Conservation (phyloP, 768 basidiomycete genomes). For the Kwoniella sp. region DNA sequence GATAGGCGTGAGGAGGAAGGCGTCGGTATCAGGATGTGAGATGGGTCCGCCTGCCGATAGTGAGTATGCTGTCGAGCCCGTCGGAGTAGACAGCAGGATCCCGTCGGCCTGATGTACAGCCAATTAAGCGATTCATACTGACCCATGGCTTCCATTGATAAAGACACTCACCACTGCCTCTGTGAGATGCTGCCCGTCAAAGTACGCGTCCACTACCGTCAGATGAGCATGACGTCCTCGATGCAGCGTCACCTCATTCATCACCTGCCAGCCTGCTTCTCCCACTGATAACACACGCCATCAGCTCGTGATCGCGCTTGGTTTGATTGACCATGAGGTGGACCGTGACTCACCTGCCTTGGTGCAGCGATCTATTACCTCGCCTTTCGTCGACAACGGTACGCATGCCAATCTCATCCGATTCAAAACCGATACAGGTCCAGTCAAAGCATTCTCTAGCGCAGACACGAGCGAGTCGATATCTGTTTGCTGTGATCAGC, state of each 20-base stretch:
- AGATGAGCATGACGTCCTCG: slow-evolving; percentile 88
- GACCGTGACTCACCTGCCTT: slow-evolving; percentile 34
- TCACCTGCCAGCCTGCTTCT: slow-evolving; percentile 82
- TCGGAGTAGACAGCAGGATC: slow-evolving; percentile 90
- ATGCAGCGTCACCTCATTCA: slow-evolving; percentile 94
- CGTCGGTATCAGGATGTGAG: slow-evolving; percentile 87
- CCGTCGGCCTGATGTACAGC: slow-evolving; percentile 73
- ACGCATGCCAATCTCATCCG: slow-evolving; percentile 84
- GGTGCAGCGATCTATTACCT: slow-evolving; percentile 28
- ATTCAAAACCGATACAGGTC: slow-evolving; percentile 78
- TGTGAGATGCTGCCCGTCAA: slow-evolving; percentile 91
- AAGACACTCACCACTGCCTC: slow-evolving; percentile 81
- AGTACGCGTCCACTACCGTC: slow-evolving; percentile 89
- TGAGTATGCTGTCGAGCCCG: slow-evolving; percentile 94
- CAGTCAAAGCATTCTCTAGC: slow-evolving; percentile 74
- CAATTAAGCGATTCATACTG: slow-evolving; percentile 22
- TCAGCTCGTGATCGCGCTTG: slow-evolving; percentile 9
- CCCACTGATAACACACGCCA: slow-evolving; percentile 30
- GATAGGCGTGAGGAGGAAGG: slow-evolving; percentile 91
- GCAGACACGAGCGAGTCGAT: slow-evolving; percentile 84
- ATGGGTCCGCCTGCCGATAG: slow-evolving; percentile 94
- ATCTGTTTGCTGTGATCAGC: slow-evolving; percentile 61
- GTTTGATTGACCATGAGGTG: not conserved
- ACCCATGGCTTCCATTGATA: too few species aligned
- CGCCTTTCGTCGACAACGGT: slow-evolving; percentile 25